Percentiles rank a stretch among this genome's conserved stretches.
phyloP scores from a whole-genome alignment of 2,329 filamentous ascomycete genomes.

The Diaporthe eres region DNA sequence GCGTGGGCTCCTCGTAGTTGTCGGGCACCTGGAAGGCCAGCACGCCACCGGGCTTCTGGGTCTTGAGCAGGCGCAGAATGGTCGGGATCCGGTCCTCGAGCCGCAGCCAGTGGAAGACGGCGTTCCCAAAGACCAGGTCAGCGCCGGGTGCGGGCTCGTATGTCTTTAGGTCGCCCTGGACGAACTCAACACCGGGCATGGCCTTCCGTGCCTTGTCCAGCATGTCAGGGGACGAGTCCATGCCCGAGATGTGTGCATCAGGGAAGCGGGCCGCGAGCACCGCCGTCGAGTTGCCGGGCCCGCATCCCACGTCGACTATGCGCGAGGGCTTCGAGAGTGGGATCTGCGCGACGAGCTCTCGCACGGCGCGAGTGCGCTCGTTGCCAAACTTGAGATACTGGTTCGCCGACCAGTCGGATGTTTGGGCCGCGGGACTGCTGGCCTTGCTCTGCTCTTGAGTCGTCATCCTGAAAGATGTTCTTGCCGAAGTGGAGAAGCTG shows the following conservation, averaged over 20 bases:
- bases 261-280: slow-evolving; percentile 64
- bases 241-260: slow-evolving; percentile 59
- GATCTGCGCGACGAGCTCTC: slow-evolving; percentile 66
- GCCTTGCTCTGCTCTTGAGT: slow-evolving; percentile 19
- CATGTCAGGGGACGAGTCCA: slow-evolving; percentile 71
- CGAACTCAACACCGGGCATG: slow-evolving; percentile 60
- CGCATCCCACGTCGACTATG: slow-evolving; percentile 72
- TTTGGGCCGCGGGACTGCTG: background rate
- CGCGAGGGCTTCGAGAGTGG: slow-evolving; percentile 55
- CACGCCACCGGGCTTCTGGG: slow-evolving; percentile 59
- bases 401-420: slow-evolving; percentile 65
- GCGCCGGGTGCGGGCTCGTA: slow-evolving; percentile 52
- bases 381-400: slow-evolving; percentile 70
- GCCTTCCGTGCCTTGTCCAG: slow-evolving; percentile 60
- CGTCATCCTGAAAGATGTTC: slow-evolving; percentile 30
- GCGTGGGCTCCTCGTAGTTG: slow-evolving; percentile 64
- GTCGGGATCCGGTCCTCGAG: slow-evolving; percentile 57
- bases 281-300: slow-evolving; percentile 70
- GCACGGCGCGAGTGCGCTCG: slow-evolving; percentile 66
- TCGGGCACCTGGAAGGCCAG: slow-evolving; percentile 67
- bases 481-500: background rate
- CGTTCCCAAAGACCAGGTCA: slow-evolving; percentile 69
- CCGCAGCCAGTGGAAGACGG: slow-evolving; percentile 72
- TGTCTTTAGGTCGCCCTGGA: slow-evolving; percentile 59
- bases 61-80: slow-evolving; percentile 58